Base-by-base conservation (phyloP, 2,329 filamentous ascomycete genomes). In the Colletotrichum liriopes region DNA sequence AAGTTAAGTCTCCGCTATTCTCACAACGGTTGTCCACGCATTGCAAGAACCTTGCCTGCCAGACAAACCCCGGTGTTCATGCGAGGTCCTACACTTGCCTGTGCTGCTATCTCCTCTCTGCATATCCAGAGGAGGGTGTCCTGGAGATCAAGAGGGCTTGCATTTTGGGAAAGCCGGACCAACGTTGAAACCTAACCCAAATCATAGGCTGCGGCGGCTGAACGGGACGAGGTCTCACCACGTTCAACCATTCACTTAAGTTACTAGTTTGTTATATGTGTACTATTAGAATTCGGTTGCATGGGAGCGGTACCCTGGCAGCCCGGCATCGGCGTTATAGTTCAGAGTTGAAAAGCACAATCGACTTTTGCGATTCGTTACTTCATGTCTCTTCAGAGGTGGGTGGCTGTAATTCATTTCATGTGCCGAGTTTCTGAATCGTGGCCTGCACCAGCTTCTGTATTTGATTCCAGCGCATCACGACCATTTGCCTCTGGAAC, bases 401-500 rank as follows among this genome's bases (percentile, higher is more conserved):
- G 26, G 20, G 23, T 16, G 37, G 32, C 9, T 56, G 14, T 45
- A 37, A 26, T 37, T 61, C 41, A 52, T 52, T 52, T 55, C 56
- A 63, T 12, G 18, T 32, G 5, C 37, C 16, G 49, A 69, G 67
- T 74, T 75, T 80, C 55, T 78, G 71, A 74, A 84, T 82, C 60
- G 84, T 81, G 43, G 75, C 77, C 63, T 79, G 77, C 14, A 85
- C 76, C 71, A 87, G 76, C 1, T 72, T 63, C 55, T 77, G 74
- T 58, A 87, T 83, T 75, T 88, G 86, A 69, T 74, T 74, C 86
- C 86, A 88, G 63, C 80, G 81, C 65, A 75, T 76, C 16, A 76
- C 63, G 12, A 87, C 73, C n/a, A 83, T 73, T 5, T 81, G 79
- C 32, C 79, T 80, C 74, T 86, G 85, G 12, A 76, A 76, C 37